A percentile compares a stretch with the other conserved stretches of the same genome.
These are phyloP conservation scores for Arabidopsis hybrid DNA, from an alignment of 441 rosid species.

Conservation along the genomic window DNA sequence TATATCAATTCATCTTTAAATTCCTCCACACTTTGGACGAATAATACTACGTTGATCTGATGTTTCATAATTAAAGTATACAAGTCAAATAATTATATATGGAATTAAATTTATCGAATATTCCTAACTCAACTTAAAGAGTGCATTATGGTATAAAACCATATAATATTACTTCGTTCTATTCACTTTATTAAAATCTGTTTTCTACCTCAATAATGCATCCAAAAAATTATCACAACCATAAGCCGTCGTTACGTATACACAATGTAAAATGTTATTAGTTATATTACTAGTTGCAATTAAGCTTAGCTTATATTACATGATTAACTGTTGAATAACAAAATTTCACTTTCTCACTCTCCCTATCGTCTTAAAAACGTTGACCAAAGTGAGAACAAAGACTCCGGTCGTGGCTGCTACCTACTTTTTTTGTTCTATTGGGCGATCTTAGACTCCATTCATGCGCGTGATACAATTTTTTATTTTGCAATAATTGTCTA, in stretches of 20 bases:
- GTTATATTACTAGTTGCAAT: too few relatives aligned
- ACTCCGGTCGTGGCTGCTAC: constrained; percentile 40
- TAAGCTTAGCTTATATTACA: not conserved
- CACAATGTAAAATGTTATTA: too few relatives aligned
- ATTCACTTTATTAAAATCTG: not conserved
- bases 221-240: not conserved
- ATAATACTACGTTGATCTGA: constrained; percentile 37
- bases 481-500: not conserved
- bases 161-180: not conserved
- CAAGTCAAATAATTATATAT: constrained; percentile 6
- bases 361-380: constrained; percentile 15
- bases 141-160: constrained; percentile 11
- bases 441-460: constrained; percentile 20
- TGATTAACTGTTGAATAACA: not conserved
- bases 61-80: constrained; percentile 29
- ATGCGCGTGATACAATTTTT: constrained; percentile 6
- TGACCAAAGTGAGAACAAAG: constrained; percentile 34
- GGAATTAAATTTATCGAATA: constrained; percentile 9
- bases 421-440: constrained; percentile 28
- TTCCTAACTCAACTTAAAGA: constrained; percentile 6
- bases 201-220: constrained; percentile 14
- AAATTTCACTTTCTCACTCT: not conserved
- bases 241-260: constrained; percentile 17
- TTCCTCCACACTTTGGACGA: constrained; percentile 22
- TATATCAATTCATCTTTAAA: constrained; percentile 33